phyloP scores from a whole-genome alignment of 345 rosid species.

The Gossypium arboreum region DNA sequence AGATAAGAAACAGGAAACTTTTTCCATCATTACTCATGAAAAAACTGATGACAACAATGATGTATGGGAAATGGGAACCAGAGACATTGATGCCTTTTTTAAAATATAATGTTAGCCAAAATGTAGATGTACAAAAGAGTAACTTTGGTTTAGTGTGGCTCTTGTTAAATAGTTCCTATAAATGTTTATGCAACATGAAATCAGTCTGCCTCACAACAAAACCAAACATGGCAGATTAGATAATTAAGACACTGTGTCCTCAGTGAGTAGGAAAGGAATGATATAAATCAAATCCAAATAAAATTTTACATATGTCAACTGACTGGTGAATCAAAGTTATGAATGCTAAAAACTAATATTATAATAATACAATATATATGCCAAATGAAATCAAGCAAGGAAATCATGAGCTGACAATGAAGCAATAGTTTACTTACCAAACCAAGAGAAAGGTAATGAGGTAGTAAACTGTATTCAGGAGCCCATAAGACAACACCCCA shows the following conservation, averaged over 20 bases:
- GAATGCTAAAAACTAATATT: too few relatives aligned
- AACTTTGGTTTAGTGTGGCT: background rate
- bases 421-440: constrained; percentile 52
- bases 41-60: background rate
- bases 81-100: background rate
- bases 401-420: background rate
- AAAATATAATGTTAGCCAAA: background rate
- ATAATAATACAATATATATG: background rate
- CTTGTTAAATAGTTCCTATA: background rate
- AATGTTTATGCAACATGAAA: background rate
- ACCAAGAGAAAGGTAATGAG: constrained; percentile 67
- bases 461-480: constrained; percentile 78
- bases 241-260: background rate
- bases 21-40: background rate
- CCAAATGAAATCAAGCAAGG: constrained; percentile 1
- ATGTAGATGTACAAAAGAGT: background rate
- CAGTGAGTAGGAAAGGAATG: background rate
- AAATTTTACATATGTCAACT: background rate
- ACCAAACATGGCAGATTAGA: background rate
- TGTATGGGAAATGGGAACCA: background rate
- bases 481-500: constrained; percentile 77
- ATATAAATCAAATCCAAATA: background rate
- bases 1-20: background rate
- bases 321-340: background rate
- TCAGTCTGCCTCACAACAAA: background rate